Base-by-base conservation (phyloP, 2,329 filamentous ascomycete genomes). In the Exophiala xenobiotica region DNA sequence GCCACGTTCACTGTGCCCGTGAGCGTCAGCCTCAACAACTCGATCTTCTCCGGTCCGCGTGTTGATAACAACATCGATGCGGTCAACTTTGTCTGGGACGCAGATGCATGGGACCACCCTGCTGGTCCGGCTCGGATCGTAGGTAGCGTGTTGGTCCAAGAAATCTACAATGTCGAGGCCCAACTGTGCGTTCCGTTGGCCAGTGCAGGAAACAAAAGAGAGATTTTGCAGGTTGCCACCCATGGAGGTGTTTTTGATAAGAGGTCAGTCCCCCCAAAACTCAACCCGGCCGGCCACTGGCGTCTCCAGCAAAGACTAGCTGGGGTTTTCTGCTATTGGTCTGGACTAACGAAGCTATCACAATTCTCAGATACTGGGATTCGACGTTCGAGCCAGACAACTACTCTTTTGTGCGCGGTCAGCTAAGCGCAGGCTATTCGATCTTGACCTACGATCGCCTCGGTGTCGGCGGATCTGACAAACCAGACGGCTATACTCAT, bases 361-460 rank as follows among this genome's bases (percentile, higher is more conserved):
- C 27, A n/a, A 31, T 11, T 31, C 11, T 18, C 19, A 38, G 43
- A 12, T 54, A 54, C 33, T 54, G 47, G 51, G 47, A 71, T 54
- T 70, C 67, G 65, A 67, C 70, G 37, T 53, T 65, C 41, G 37
- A 63, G 38, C 54, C 65, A 46, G 63, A 63, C 35, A 61, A 67
- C 29, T 64, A 69, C 56, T 70, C 67, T 6, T 71, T 68, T 47
- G 65, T 72, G 45, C 61, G 70, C 31, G 61, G 66, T 4, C 59
- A 64, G 8, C 58, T 70, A 31, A 60, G 54, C n/a, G 63, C 62
- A 29, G 69, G 68, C 31, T 72, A 71, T 51, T 61, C 67, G 14
- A 70, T 69, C 27, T 63, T 72, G 18, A 67, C 67, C 9, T 71
- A 70, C 49, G 68, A 72, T 57, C 66, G 69, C 19, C 57, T 70